A percentile compares a stretch with the other conserved stretches of the same genome.
These are phyloP conservation scores for Blastobotrys attinorum DNA, from an alignment of 805 yeast genomes.

Conservation along the genomic window DNA sequence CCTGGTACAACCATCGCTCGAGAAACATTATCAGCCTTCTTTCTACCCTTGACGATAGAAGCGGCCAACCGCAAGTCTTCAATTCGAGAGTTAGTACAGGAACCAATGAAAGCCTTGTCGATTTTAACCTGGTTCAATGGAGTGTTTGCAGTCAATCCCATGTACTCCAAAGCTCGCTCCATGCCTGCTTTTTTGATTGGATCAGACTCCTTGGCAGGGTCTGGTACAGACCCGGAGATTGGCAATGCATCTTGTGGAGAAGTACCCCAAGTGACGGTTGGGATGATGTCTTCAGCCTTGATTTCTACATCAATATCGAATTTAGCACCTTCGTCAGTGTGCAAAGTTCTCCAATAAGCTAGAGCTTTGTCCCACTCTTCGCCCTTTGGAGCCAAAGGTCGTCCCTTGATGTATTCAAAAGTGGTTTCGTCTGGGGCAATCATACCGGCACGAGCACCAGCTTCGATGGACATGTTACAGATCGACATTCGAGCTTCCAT, in stretches of 20 bases:
- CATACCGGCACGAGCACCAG: slow-evolving; percentile 99
- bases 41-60: slow-evolving; percentile 79
- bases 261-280: slow-evolving; percentile 99
- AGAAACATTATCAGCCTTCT: slow-evolving; percentile 73
- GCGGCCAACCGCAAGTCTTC: slow-evolving; percentile 98
- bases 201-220: slow-evolving; percentile 57
- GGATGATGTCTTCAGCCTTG: slow-evolving; percentile 77
- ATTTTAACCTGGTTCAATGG: slow-evolving; percentile 66
- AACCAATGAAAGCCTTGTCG: slow-evolving; percentile 95
- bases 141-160: slow-evolving; percentile 81
- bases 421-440: slow-evolving; percentile 91
- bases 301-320: slow-evolving; percentile 81
- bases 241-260: slow-evolving; percentile 99
- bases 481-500: slow-evolving; percentile 99
- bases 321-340: slow-evolving; percentile 81
- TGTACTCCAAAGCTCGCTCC: slow-evolving; percentile 85
- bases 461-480: slow-evolving; percentile 99
- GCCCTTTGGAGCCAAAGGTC: slow-evolving; percentile 93
- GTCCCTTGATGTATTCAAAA: slow-evolving; percentile 79
- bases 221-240: slow-evolving; percentile 83
- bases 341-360: slow-evolving; percentile 80
- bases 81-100: slow-evolving; percentile 95
- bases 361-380: slow-evolving; percentile 94
- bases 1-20: slow-evolving; percentile 94
- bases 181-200: slow-evolving; percentile 74